Evolutionary conservation across 306 rosid genomes (phyloP).

Genomic region (Cicer arietinum): DNA sequence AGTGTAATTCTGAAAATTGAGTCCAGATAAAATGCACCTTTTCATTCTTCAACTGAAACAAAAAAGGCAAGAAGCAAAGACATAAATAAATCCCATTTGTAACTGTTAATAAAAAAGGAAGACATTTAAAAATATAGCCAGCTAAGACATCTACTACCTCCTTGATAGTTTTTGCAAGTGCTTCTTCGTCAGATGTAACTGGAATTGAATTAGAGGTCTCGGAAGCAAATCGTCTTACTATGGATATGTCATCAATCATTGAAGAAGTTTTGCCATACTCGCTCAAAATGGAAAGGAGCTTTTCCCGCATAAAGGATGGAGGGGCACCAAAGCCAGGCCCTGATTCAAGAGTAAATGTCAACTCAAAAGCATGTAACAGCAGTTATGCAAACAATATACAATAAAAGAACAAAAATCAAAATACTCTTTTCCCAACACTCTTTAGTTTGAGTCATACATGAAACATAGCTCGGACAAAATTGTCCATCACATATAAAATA

Average conservation of each 20-base stretch:
- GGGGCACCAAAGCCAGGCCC: constrained; percentile 93
- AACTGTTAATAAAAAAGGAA: constrained; percentile 2
- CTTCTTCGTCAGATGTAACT: constrained; percentile 86
- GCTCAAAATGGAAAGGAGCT: constrained; percentile 73
- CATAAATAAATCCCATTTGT: constrained; percentile 35
- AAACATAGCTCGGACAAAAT: not conserved
- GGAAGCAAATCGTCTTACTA: constrained; percentile 79
- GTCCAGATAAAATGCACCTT: constrained; percentile 92
- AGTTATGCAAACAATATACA: constrained; percentile 30
- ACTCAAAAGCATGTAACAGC: constrained; percentile 33
- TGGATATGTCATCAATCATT: constrained; percentile 76
- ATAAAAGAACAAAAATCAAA: constrained; percentile 16
- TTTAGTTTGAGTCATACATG: not conserved
- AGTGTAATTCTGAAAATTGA: constrained; percentile 80
- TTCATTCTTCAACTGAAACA: constrained; percentile 78
- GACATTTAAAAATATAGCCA: not conserved
- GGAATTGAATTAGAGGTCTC: constrained; percentile 83
- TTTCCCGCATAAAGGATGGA: constrained; percentile 75
- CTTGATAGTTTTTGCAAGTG: constrained; percentile 71
- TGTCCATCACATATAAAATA: not conserved
- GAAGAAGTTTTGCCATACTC: constrained; percentile 77
- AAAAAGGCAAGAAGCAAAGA: constrained; percentile 44
- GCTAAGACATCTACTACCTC: constrained; percentile 61
- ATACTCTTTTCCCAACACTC: constrained; percentile 15
- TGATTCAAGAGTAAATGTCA: constrained; percentile 50